Base-by-base conservation (phyloP, 2,329 filamentous ascomycete species). In the Rhynchosporium graminicola region DNA sequence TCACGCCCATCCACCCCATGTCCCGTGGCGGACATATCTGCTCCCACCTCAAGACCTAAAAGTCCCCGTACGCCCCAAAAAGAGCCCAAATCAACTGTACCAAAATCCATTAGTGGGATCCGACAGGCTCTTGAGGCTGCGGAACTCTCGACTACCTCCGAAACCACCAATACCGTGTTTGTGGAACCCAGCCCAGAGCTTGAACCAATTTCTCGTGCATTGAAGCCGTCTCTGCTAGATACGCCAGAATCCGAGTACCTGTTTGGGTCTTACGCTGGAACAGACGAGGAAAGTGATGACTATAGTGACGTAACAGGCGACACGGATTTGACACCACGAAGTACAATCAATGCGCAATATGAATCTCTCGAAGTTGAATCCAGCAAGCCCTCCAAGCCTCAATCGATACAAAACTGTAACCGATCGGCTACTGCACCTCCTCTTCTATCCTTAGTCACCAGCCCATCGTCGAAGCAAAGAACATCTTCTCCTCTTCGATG, bases 381-480 rank as follows among this genome's bases (percentile, higher is more conserved):
- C 71, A 48, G 70, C 61, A 57, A 74, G 62, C 59, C 69, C 69
- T 57, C 68, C 67, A 69, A 71, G 61, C 60, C 74, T 67, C 57
- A 73, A 69, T 63, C 69, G 68, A 60, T 71, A 40, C 67, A 71
- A 48, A 72, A 74, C 48, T 73, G 74, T 58, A 71, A 55, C 56
- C 75, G 76, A 59, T 75, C 75, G 6, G 72, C 73, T 50, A 77
- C 74, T 45, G 73, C 76, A 38, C 75, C 80, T 40, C 73, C 78
- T 12, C 76, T 80, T 20, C 70, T 81, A 15, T 77, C 77, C 6
- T 61, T 80, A 6, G 70, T 78, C 45, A 76, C 77, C 8, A 78
- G 79, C 46, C 72, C 79, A 20, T 76, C 79, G 28, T 77, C 78
- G 28, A 74, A 72, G 61, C 69, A 68, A n/a, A 68, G 70, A 43